These are phyloP conservation scores for Epichloe aotearoae DNA, from an alignment of 2,329 filamentous ascomycete species.

Conservation along the genomic window DNA sequence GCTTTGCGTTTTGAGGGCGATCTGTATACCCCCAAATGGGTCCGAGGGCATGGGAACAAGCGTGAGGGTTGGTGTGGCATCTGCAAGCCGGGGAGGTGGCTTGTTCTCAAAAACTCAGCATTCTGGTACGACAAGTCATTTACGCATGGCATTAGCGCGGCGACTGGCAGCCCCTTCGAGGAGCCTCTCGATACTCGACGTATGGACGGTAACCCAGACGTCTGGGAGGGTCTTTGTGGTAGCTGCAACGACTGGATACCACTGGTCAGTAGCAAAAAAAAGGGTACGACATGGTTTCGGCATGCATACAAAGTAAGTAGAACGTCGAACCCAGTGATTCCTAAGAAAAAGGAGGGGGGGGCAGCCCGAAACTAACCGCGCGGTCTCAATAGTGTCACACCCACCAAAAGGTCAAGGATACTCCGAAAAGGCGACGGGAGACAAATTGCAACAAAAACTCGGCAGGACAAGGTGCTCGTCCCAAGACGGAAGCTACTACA, in stretches of 20 bases:
- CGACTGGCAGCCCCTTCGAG: conserved; percentile 66
- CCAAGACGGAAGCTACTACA: conserved; percentile 28
- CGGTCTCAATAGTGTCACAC: conserved; percentile 45
- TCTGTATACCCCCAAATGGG: conserved; percentile 72
- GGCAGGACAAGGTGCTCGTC: conserved; percentile 30
- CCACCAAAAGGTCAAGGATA: conserved; percentile 58
- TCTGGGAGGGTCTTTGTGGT: conserved; percentile 69
- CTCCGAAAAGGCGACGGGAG: conserved; percentile 54
- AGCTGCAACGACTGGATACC: conserved; percentile 73
- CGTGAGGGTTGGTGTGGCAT: conserved; percentile 83
- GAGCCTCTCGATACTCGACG: conserved; percentile 62
- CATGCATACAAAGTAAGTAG: conserved; percentile 68
- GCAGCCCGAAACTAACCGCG: not conserved
- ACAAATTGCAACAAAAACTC: conserved; percentile 29
- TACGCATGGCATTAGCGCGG: conserved; percentile 73
- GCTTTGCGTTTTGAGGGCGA: conserved; percentile 68
- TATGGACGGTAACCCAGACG: conserved; percentile 68
- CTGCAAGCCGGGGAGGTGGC: conserved; percentile 75
- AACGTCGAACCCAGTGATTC: not conserved
- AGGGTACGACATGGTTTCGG: conserved; percentile 84
- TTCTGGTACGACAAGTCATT: conserved; percentile 94
- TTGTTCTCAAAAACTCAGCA: conserved; percentile 78
- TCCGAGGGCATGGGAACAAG: conserved; percentile 75
- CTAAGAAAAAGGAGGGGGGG: conserved; percentile 3
- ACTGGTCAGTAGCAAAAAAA: conserved; percentile 75